Percentiles rank a stretch among this genome's conserved stretches.
phyloP scores from a whole-genome alignment of 2,329 filamentous ascomycete genomes.

The Plenodomus biglobosus region DNA sequence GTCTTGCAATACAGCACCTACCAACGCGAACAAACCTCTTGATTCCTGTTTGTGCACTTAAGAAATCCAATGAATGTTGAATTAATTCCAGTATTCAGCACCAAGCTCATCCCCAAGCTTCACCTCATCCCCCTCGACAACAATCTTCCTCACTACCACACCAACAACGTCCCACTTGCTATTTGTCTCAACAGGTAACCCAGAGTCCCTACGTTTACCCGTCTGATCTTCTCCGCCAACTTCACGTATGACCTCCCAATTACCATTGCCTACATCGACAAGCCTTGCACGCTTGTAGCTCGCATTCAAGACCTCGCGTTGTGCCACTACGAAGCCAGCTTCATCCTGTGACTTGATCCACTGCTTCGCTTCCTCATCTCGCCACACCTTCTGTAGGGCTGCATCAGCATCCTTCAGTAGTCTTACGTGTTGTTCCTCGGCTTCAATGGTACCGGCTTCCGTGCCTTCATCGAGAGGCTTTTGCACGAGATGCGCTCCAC shows the following conservation, averaged over 20 bases:
- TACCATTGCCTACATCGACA: conserved; percentile 32
- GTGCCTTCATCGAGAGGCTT: conserved; percentile 29
- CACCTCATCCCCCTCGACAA: conserved; percentile 29
- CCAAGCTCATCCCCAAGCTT: conserved; percentile 38
- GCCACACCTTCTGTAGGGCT: conserved; percentile 31
- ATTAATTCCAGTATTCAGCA: conserved; percentile 32
- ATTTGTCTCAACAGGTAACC: conserved; percentile 34
- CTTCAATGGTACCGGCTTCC: conserved; percentile 40
- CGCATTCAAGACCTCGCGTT: conserved; percentile 36
- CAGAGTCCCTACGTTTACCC: conserved; percentile 37
- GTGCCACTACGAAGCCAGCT: conserved; percentile 37
- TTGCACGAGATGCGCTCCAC: conserved; percentile 34
- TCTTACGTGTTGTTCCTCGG: conserved; percentile 35
- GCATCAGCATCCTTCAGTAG: conserved; percentile 34
- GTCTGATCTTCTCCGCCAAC: conserved; percentile 29
- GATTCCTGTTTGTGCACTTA: too few species aligned
- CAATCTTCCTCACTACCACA: conserved; percentile 35
- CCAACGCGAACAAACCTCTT: too few species aligned
- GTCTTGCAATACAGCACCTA: too few species aligned
- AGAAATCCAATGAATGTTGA: too few species aligned
- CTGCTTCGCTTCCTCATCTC: conserved; percentile 22
- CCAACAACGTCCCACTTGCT: conserved; percentile 41
- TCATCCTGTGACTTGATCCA: conserved; percentile 36
- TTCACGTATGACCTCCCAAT: conserved; percentile 38
- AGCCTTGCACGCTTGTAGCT: conserved; percentile 41